These are phyloP conservation scores for Inga leiocalycina DNA, from an alignment of 306 rosid genomes.

Conservation along the genomic window DNA sequence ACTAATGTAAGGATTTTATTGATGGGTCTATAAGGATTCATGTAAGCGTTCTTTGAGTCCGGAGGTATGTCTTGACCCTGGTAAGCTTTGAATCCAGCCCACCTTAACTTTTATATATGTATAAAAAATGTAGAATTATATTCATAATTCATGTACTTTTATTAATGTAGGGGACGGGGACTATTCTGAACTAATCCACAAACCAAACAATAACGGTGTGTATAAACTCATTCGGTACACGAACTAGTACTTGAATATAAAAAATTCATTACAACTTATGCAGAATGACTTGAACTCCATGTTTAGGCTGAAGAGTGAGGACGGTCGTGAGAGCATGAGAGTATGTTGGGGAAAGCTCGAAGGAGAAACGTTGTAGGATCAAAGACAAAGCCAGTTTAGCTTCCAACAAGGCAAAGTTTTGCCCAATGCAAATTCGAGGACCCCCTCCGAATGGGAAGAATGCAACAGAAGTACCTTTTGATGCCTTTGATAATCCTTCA, in stretches of 20 bases:
- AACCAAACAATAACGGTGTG: no score
- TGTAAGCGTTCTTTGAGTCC: no score
- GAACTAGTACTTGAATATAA: background rate
- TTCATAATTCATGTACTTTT: no score
- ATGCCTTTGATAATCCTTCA: slow-evolving; percentile 48
- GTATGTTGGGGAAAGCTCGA: slow-evolving; percentile 48
- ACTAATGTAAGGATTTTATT: no score
- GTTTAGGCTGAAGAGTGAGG: slow-evolving; percentile 37
- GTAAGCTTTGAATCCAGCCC: no score
- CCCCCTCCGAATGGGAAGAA: slow-evolving; percentile 47
- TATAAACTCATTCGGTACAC: no score
- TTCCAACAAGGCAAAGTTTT: slow-evolving; percentile 42
- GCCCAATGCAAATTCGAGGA: slow-evolving; percentile 48
- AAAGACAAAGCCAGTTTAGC: slow-evolving; percentile 48
- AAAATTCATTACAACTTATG: background rate
- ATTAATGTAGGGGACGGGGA: no score
- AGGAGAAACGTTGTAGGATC: slow-evolving; percentile 46
- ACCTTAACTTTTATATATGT: no score
- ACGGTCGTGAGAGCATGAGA: slow-evolving; percentile 24
- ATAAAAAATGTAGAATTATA: no score
- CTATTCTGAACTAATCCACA: no score
- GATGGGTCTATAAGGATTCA: no score
- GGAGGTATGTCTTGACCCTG: accelerated
- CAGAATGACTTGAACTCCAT: slow-evolving; percentile 31
- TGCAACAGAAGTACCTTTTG: slow-evolving; percentile 6